Evolutionary conservation across 768 basidiomycete genomes (phyloP), one percentile per base, ranked within the genome.

Genomic region (Suillus hirtellus): DNA sequence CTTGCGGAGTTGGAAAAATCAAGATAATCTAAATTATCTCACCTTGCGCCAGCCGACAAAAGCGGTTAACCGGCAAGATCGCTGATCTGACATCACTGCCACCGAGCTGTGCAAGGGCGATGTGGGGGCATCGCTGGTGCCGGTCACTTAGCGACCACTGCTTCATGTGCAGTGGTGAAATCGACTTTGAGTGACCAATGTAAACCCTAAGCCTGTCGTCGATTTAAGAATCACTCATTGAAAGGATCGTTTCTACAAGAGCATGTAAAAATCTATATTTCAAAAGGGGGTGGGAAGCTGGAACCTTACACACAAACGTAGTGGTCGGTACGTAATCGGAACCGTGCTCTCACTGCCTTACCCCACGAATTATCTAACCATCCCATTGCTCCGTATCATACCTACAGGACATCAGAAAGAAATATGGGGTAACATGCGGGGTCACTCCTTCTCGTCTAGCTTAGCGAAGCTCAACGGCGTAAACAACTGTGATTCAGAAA

Each of bases 401-500:
- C 44, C 34, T 68, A 65, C 60, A 53, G 63, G 69, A 62, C 65
- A 67, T 43, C 62, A 73, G 52, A 65, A 65, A 58, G 64, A 67
- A 64, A 67, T 66, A 62, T 62, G 63, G 55, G 59, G 31, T 64
- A 67, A 67, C 43, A 64, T 54, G 62, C 55, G 62, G 63, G 60
- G 58, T 65, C 67, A 76, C 34, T 80, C 76, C 59, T 70, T 72
- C 62, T 78, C 78, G 49, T 77, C 77, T 70, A 80, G 62, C 64
- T 75, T 73, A 43, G 80, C 81, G 66, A 83, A 83, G 70, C 77
- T 82, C 49, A 84, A 67, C 53, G 83, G 83, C 19, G 72, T 74
- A 73, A 84, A 84, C 64, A 77, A 77, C 83, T 85, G 70, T 63
- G 71, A 65, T 59, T 62, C 59, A 49, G 46, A 53, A 65, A 65